These are phyloP conservation scores for Pseudocercospora fijiensis DNA, from an alignment of 2,329 filamentous ascomycete species.

Conservation along the genomic window DNA sequence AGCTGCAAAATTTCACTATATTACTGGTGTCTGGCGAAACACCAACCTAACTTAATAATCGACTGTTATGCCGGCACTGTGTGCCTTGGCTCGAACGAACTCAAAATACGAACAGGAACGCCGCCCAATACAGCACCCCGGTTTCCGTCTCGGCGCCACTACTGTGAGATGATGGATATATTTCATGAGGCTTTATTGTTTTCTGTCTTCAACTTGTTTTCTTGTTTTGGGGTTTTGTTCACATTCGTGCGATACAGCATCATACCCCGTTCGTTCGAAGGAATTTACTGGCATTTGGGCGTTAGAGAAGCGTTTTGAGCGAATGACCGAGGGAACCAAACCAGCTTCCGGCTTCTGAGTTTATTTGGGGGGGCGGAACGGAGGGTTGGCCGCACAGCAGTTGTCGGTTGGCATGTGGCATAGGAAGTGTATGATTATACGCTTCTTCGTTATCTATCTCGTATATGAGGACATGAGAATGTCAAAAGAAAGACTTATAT, in stretches of 20 bases:
- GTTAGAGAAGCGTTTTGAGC: slow-evolving; percentile 12
- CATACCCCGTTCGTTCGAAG: slow-evolving; percentile 24
- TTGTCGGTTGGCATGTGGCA: too few species aligned
- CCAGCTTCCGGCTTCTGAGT: not conserved
- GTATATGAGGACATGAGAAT: not conserved
- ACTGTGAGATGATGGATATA: slow-evolving; percentile 7
- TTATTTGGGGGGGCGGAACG: not conserved
- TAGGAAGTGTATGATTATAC: not conserved
- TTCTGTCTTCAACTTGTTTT: slow-evolving; percentile 9
- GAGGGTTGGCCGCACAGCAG: too few species aligned
- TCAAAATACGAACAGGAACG: not conserved
- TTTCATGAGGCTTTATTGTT: slow-evolving; percentile 5
- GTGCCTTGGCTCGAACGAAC: not conserved
- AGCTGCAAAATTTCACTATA: not conserved
- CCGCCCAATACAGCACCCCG: not conserved
- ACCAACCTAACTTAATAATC: not conserved
- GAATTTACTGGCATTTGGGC: not conserved
- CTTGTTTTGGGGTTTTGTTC: slow-evolving; percentile 8
- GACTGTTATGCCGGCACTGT: not conserved
- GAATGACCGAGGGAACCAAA: not conserved
- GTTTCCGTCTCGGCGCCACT: not conserved
- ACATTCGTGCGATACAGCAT: slow-evolving; percentile 21
- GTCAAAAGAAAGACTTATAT: not conserved
- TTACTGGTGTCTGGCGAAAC: not conserved
- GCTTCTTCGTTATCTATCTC: not conserved